Evolutionary conservation across 139 green algal genomes (phyloP).

Genomic region (Chlamydomonas sp.): DNA sequence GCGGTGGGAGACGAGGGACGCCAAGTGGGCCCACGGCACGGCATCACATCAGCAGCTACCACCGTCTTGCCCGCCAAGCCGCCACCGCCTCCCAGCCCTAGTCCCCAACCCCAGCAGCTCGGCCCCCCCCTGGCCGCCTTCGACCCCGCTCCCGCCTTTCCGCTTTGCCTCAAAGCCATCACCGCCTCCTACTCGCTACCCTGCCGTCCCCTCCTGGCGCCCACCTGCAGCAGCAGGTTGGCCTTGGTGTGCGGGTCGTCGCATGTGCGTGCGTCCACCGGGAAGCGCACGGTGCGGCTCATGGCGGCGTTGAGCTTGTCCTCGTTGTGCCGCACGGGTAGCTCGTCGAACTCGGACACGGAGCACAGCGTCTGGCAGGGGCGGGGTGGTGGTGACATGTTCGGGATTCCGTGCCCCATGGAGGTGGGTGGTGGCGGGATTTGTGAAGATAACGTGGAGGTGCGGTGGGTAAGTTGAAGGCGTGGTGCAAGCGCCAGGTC

Average conservation of each 20-base stretch:
- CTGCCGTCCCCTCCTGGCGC: background rate
- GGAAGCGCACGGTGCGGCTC: slow-evolving; percentile 17
- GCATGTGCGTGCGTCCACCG: slow-evolving; percentile 65
- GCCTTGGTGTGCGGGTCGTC: slow-evolving; percentile 97
- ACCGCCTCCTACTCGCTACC: background rate
- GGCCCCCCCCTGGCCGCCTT: background rate
- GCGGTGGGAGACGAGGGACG: background rate
- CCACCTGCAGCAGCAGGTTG: slow-evolving; percentile 87
- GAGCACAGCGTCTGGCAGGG: slow-evolving; percentile 73
- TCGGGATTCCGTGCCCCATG: background rate
- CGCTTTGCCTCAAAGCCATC: background rate
- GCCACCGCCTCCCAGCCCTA: background rate
- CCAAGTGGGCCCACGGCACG: background rate
- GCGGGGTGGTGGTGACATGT: background rate
- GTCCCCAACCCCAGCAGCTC: background rate
- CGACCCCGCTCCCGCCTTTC: background rate
- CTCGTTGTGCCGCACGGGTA: slow-evolving; percentile 98
- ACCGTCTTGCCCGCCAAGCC: too few species aligned
- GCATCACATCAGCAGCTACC: too few species aligned
- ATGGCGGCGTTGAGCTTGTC: slow-evolving; percentile 90
- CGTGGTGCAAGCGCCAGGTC: too few species aligned
- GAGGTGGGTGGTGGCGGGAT: too few species aligned
- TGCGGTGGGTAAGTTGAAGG: too few species aligned
- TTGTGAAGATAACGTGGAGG: too few species aligned
- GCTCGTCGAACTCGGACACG: slow-evolving; percentile 92